Base-by-base conservation (phyloP, 495 filamentous ascomycete species). In the Hypoxylon rickii region DNA sequence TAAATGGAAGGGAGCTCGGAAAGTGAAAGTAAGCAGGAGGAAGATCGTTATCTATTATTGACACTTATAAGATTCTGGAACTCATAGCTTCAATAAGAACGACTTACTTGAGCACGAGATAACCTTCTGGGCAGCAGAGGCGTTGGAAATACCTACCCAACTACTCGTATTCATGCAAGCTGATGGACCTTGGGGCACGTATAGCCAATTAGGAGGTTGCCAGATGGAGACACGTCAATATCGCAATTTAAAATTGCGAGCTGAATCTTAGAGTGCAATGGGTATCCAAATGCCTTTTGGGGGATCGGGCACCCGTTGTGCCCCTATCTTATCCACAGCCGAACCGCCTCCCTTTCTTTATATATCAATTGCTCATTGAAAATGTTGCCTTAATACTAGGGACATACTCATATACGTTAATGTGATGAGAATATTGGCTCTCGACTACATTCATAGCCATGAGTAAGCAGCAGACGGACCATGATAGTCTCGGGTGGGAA, bases 1-100 rank as follows among this genome's bases (percentile, higher is more conserved):
- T 39, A 44, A 22, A 37, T 61, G 57, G 57, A 18, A 33, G 31
- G 45, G 57, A 17, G 31, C 44, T 22, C 50, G 57, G 2, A 54
- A 50, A 13, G 32, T 53, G 0, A 31, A 4, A 10, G 42, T 26
- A 16, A 42, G 8, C 0, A 53, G 19, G 37, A 42, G 38, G 15
- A 55, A 41, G 57, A 29, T 50, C n/a, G 24, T 12, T 1, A 49
- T 50, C 12, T 58, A 19, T 11, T 57, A 32, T 20, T 55, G 36
- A 55, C 36, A 8, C 18, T 17, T 12, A 32, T 18, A 20, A 29
- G 13, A 16, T 38, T 3, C 2, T 7, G 13, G 13, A n/a, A n/a
- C n/a, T n/a, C n/a, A n/a, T n/a, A n/a, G n/a, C n/a, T n/a, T 12
- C 32, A 3, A 34, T 7, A 4, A 29, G 24, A 29, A 29, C 24